Evolutionary conservation across 75 land plant species (phyloP).

Genomic region (Picea glauca): DNA sequence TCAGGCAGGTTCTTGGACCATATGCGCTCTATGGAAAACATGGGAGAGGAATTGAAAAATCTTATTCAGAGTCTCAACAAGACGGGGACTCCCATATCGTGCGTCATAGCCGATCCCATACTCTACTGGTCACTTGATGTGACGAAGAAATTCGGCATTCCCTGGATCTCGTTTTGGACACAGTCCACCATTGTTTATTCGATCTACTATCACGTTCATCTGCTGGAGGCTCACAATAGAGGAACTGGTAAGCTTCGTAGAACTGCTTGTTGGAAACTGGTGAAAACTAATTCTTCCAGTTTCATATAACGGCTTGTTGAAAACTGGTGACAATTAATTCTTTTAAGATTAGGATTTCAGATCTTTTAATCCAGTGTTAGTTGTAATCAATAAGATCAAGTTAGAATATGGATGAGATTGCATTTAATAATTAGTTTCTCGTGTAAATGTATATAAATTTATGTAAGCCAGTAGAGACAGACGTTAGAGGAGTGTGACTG

Average conservation of each 20-base stretch:
- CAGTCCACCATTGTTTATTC: slow-evolving; percentile 23
- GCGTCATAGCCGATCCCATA: slow-evolving; percentile 40
- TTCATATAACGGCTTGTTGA: too few species aligned
- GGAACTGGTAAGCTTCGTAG: neutral
- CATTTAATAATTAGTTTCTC: too few species aligned
- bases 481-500: too few species aligned
- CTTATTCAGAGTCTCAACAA: neutral
- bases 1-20: neutral
- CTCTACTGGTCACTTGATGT: slow-evolving; percentile 40
- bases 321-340: too few species aligned
- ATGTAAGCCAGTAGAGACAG: too few species aligned
- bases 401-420: too few species aligned
- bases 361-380: too few species aligned
- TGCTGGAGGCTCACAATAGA: neutral
- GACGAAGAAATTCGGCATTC: slow-evolving; percentile 22
- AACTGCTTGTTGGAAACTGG: too few species aligned
- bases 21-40: slow-evolving; percentile 1
- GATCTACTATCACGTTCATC: slow-evolving; percentile 18
- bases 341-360: too few species aligned
- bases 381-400: too few species aligned
- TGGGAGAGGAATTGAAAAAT: slow-evolving; percentile 1
- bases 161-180: slow-evolving; percentile 37
- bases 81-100: slow-evolving; percentile 17
- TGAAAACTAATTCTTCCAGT: too few species aligned
- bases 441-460: too few species aligned